Evolutionary conservation across 2,329 filamentous ascomycete genomes (phyloP), one percentile per base, ranked within the genome.

Genomic region (Cladosporium halotolerans): DNA sequence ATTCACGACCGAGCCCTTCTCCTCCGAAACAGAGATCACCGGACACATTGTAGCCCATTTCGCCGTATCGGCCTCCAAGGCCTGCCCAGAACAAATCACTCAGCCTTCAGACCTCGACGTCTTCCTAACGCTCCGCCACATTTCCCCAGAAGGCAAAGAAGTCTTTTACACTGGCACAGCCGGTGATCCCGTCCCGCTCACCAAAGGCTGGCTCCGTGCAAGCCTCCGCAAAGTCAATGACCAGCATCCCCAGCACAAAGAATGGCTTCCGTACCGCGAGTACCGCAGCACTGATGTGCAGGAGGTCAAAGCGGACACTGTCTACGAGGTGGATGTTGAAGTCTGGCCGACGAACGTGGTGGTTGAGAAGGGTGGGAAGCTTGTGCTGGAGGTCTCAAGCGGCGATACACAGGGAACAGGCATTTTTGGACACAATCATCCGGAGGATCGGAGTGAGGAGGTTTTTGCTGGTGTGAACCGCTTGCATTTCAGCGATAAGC

Each of bases 11-110:
- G 53, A 72, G 0, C 70, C 80, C 0, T 86, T 88, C 54, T 73
- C 77, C n/a, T 56, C 72, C 6, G 82, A 88, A 60, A 85, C 79
- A 0, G 85, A 88, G 62, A 80, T 89, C 51, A 88, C 85, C 0
- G 85, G 85, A 0, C 82, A 88, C 61, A 71, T 86, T 28, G 73
- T 80, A 0, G 83, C 82, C 0, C 83, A 82, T 58, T 72, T 89
- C 3, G 81, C 82, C 55, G 79, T 86, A 0, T 86, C 83, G 1
- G 55, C 54, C 34, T 61, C 63, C 7, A 53, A 53, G 14, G 34
- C 50, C 16, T 33, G 45, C 3, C 32, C 56, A 3, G 44, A 52
- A 2, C 47, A 55, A 5, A 45, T 54, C 34, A 46, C 59, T 1
- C 70, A 68, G 50, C 77, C 76, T 0, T 70, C 67, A 1, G 82